Percentiles rank a stretch among this genome's conserved stretches.
Evolutionary conservation across 2,329 filamentous ascomycete species (phyloP).

Genomic region (Penicillium sumatraense): DNA sequence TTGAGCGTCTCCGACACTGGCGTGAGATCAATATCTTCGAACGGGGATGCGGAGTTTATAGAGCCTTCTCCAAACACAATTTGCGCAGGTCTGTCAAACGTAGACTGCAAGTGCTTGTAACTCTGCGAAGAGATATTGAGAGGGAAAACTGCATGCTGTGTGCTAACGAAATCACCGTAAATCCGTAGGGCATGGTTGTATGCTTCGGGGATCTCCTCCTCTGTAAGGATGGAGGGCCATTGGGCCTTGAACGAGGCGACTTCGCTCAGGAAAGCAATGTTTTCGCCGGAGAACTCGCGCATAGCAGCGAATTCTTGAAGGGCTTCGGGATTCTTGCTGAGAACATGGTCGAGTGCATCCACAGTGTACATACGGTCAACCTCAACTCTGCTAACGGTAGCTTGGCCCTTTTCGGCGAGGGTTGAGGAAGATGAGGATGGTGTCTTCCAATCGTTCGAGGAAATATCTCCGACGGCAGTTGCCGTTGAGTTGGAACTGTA

Average conservation of each 20-base stretch:
- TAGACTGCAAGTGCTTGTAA: not conserved
- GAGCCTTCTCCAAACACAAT: not conserved
- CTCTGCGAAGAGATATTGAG: constrained; percentile 10
- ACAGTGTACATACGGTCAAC: constrained; percentile 9
- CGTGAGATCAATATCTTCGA: not conserved
- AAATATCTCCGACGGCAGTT: not conserved
- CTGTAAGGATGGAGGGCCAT: not conserved
- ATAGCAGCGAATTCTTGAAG: constrained; percentile 68
- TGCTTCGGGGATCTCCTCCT: not conserved
- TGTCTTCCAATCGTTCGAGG: not conserved
- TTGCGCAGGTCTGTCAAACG: constrained; percentile 4
- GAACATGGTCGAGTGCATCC: constrained; percentile 11
- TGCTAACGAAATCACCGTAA: constrained; percentile 11
- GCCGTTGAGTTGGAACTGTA: not conserved
- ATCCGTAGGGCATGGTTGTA: constrained; percentile 9
- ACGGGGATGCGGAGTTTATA: constrained; percentile 3
- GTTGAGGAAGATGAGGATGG: constrained; percentile 2
- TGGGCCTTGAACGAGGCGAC: constrained; percentile 60
- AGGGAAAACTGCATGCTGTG: constrained; percentile 7
- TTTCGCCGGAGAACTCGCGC: constrained; percentile 72
- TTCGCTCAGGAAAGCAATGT: constrained; percentile 67
- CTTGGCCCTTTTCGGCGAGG: constrained; percentile 1
- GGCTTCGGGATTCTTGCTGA: not conserved
- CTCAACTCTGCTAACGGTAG: not conserved
- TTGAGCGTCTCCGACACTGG: not conserved